Conservation (phyloP, 176 grass and related monocot species). For the Zoysia pacifica region DNA sequence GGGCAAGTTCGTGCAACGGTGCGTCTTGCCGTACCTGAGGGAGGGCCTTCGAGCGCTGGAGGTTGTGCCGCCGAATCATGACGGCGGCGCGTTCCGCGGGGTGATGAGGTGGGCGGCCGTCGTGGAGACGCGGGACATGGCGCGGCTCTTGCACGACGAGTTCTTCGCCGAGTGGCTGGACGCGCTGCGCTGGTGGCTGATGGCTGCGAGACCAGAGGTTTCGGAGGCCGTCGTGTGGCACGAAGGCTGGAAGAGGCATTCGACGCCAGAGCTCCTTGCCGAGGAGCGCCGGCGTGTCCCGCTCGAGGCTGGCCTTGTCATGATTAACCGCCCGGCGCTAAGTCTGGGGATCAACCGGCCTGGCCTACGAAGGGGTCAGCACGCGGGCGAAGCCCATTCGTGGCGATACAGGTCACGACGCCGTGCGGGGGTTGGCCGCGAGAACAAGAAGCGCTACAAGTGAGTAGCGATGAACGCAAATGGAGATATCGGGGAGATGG, state of each 20-base stretch:
- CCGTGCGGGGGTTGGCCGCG: not conserved
- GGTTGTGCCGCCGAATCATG: slow-evolving; percentile 37
- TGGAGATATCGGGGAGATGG: not conserved
- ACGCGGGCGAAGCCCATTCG: not conserved
- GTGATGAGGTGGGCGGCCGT: slow-evolving; percentile 72
- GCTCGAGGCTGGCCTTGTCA: slow-evolving; percentile 44
- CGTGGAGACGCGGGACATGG: slow-evolving; percentile 54
- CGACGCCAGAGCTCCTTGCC: slow-evolving; percentile 62
- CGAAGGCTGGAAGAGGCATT: slow-evolving; percentile 52
- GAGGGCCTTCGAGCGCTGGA: slow-evolving; percentile 45
- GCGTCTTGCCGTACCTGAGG: slow-evolving; percentile 52
- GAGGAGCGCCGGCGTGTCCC: slow-evolving; percentile 40
- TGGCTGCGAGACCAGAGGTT: slow-evolving; percentile 17
- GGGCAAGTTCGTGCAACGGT: slow-evolving; percentile 40
- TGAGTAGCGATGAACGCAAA: too few relatives aligned
- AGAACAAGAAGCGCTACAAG: not conserved
- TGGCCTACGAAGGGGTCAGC: slow-evolving; percentile 6
- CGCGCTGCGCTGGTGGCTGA: slow-evolving; percentile 59
- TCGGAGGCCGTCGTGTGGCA: slow-evolving; percentile 57
- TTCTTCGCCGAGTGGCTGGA: slow-evolving; percentile 67
- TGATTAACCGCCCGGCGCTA: slow-evolving; percentile 46
- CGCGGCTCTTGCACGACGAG: slow-evolving; percentile 53
- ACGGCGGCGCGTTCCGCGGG: slow-evolving; percentile 46
- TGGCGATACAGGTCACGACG: not conserved
- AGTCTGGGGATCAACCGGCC: slow-evolving; percentile 38